Base-by-base conservation (phyloP, 352 stramenopile genomes). In the Globisporangium megalacanthum region DNA sequence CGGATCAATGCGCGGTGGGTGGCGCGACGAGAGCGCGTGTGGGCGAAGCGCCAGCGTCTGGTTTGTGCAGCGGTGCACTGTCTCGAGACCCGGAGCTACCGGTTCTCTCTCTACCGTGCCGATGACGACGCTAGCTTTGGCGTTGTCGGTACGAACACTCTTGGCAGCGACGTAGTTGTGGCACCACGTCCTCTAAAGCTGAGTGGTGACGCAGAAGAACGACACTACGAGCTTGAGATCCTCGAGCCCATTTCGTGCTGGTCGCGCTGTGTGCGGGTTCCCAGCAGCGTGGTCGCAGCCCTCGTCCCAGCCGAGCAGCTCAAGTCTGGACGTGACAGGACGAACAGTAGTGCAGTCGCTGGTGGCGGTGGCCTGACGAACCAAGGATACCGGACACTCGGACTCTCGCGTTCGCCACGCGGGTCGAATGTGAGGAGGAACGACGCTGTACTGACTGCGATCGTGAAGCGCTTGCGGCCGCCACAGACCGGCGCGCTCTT, bases 41-140 rank as follows among this genome's bases (percentile, higher is more conserved):
- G 60, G 37, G 67, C 66, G 15, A 88, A 86, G 57, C 62, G 70
- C 1, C 60, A 56, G 9, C 68, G 72, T 1, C 59, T 69, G 11
- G 25, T 88, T 20, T 69, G 66, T 9, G 56, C 60, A 3, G 58
- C 19, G 0, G 65, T 66, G 33, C 69, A 68, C 6, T 47, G 56
- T 22, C 51, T 88, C 17, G 72, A 81, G 25, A 67, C 64, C 17
- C 46, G 52, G n/a, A 45, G 56, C 2, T 57, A 70, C 13, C 60
- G 63, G 15, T 64, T 81, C n/a, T 61, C 68, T 8, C 33, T 89
- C 47, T 89, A 86, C 61, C 55, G 49, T n/a, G 48, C 42, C 0
- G 31, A 37, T 4, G 25, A 14, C 20, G 58, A 17, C 15, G 48
- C 48, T 13, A 52, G 48, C 33, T 13, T 14, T 25, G 48, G 25